A percentile compares a stretch with the other conserved stretches of the same genome.
Conservation (phyloP, 768 basidiomycete genomes). For the Lactarius evosmus region DNA sequence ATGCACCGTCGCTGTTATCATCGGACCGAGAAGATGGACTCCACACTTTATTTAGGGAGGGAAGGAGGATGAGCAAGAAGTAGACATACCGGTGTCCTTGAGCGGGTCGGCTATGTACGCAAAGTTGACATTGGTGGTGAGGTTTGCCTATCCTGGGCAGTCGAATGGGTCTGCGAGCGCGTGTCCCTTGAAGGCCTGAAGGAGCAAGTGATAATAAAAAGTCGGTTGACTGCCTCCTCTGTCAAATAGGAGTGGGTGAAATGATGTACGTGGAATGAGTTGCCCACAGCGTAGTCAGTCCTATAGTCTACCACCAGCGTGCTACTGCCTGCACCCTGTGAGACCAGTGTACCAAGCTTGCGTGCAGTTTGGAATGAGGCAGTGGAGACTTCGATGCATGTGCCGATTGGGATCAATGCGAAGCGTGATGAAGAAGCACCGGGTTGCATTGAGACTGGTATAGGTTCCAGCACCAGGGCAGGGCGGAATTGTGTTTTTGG, state of each 20-base stretch:
- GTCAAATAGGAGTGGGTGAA: conserved; percentile 1
- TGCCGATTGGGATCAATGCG: conserved; percentile 58
- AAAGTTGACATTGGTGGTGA: conserved; percentile 98
- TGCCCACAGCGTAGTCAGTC: conserved; percentile 57
- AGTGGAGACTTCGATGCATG: conserved; percentile 78
- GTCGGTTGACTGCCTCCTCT: no score
- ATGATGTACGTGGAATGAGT: conserved; percentile 73
- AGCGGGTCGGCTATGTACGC: conserved; percentile 80
- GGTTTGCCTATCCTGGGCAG: conserved; percentile 81
- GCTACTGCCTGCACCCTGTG: conserved; percentile 32
- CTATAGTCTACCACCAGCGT: conserved; percentile 92
- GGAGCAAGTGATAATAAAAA: conserved; percentile 31
- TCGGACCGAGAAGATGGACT: no score
- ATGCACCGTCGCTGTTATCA: conserved; percentile 42
- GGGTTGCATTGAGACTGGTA: conserved; percentile 51
- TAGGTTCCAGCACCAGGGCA: conserved; percentile 62
- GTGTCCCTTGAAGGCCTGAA: conserved; percentile 87
- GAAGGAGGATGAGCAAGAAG: no score
- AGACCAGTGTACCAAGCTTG: conserved; percentile 57
- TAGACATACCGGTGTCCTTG: conserved; percentile 57
- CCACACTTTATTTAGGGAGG: background rate
- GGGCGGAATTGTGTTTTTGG: conserved; percentile 46
- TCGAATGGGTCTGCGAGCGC: conserved; percentile 81
- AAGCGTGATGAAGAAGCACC: conserved; percentile 70
- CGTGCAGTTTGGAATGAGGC: conserved; percentile 65